Conservation (phyloP, 768 basidiomycete species). For the Pisolithus marmoratus region DNA sequence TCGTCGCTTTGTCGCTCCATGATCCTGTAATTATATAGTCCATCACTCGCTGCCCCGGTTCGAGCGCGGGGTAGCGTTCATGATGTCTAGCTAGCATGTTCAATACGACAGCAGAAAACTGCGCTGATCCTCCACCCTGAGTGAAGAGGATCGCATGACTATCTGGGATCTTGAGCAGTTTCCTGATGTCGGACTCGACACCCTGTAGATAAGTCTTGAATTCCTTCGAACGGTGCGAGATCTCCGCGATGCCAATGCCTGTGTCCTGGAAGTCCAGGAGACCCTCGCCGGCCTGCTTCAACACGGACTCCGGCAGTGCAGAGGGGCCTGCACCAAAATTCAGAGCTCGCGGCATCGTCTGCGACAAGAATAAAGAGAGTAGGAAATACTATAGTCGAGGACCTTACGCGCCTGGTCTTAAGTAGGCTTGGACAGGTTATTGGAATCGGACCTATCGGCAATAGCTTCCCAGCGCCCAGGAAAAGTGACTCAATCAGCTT, state of each 20-base stretch:
- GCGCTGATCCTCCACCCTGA: constrained; percentile 88
- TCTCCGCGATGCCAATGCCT: constrained; percentile 93
- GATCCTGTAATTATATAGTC: constrained; percentile 93
- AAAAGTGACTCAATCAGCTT: too few relatives aligned
- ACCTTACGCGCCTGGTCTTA: neutral
- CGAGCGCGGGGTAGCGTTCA: constrained; percentile 60
- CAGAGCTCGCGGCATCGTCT: constrained; percentile 41
- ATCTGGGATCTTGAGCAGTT: constrained; percentile 73
- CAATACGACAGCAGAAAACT: constrained; percentile 88
- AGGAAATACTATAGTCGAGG: neutral
- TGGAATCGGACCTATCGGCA: too few relatives aligned
- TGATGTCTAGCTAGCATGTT: constrained; percentile 87
- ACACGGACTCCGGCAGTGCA: constrained; percentile 79
- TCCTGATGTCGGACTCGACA: constrained; percentile 62
- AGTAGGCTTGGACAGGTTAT: too few relatives aligned
- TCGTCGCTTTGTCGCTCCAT: constrained; percentile 83
- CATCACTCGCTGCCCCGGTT: constrained; percentile 50
- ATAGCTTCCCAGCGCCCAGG: too few relatives aligned
- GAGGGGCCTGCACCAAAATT: constrained; percentile 98
- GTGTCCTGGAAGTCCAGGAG: constrained; percentile 88
- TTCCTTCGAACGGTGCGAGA: constrained; percentile 92
- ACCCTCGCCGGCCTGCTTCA: constrained; percentile 75
- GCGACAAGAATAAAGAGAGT: neutral
- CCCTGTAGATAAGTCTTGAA: constrained; percentile 66
- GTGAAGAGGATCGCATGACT: constrained; percentile 87